Percentiles rank a stretch among this genome's conserved stretches.
Evolutionary conservation across 768 basidiomycete species (phyloP).

Genomic region (Boletus subcaerulescens): DNA sequence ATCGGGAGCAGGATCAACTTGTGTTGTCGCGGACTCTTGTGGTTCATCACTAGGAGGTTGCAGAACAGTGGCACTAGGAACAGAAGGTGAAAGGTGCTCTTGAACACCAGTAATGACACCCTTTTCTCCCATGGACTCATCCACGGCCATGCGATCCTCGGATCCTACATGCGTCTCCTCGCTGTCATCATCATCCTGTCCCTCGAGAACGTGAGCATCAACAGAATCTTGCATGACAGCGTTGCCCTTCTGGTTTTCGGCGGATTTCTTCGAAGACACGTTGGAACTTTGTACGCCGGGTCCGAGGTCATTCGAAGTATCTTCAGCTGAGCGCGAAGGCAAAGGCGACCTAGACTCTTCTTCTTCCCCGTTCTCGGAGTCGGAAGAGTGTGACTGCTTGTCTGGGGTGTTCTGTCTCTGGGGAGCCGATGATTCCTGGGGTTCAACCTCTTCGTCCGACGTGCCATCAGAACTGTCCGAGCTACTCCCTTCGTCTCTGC

Average conservation of each 20-base stretch:
- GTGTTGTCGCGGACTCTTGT: constrained; percentile 3
- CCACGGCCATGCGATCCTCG: constrained; percentile 16
- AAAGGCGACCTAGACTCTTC: constrained; percentile 17
- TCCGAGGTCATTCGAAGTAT: constrained; percentile 30
- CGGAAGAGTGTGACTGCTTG: constrained; percentile 24
- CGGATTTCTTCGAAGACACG: background rate
- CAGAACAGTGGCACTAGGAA: background rate
- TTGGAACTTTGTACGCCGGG: constrained; percentile 26
- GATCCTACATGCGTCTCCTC: constrained; percentile 23
- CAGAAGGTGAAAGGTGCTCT: background rate
- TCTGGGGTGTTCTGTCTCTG: background rate
- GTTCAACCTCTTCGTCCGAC: constrained; percentile 17
- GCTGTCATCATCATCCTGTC: constrained; percentile 5
- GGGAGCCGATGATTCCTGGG: constrained; percentile 1
- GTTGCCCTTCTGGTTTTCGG: background rate
- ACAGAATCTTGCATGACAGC: constrained; percentile 8
- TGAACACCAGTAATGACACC: background rate
- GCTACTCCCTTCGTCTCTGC: constrained; percentile 39
- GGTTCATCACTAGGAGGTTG: background rate
- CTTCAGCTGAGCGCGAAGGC: constrained; percentile 22
- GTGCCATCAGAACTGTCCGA: constrained; percentile 33
- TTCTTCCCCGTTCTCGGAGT: constrained; percentile 37
- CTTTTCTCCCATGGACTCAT: constrained; percentile 5
- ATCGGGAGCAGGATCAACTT: constrained; percentile 15
- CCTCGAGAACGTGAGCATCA: background rate